Conservation (phyloP, 2,329 filamentous ascomycete genomes). For the Pseudopithomyces chartarum region DNA sequence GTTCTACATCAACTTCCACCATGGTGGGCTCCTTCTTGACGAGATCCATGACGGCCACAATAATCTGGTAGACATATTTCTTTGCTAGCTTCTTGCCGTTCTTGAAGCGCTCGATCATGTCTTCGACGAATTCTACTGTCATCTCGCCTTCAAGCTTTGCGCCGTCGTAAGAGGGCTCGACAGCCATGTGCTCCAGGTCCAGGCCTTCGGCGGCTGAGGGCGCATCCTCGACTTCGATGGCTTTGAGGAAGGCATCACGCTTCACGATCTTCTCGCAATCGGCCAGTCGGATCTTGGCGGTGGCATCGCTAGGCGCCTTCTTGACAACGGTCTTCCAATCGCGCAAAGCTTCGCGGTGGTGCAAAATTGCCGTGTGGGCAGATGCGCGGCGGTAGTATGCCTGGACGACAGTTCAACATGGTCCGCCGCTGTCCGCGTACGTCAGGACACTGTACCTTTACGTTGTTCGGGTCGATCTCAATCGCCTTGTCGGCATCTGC, state of each 20-base stretch:
- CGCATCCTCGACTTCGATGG: constrained; percentile 80
- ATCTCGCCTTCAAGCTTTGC: constrained; percentile 77
- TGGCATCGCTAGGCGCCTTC: constrained; percentile 85
- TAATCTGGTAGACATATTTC: constrained; percentile 98
- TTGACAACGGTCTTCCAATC: constrained; percentile 92
- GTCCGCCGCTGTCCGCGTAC: no score
- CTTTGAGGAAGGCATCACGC: constrained; percentile 88
- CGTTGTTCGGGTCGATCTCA: constrained; percentile 82
- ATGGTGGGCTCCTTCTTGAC: constrained; percentile 94
- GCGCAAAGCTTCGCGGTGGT: constrained; percentile 82
- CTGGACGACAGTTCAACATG: constrained; percentile 51
- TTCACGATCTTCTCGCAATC: constrained; percentile 96
- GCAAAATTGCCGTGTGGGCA: constrained; percentile 87
- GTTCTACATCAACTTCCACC: constrained; percentile 85
- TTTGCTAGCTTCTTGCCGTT: constrained; percentile 90
- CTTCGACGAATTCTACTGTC: constrained; percentile 78
- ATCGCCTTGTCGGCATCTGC: constrained; percentile 89
- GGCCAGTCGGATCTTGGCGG: constrained; percentile 85
- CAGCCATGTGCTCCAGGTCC: constrained; percentile 74
- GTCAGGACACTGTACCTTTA: constrained; percentile 68
- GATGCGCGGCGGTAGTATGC: constrained; percentile 94
- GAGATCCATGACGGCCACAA: constrained; percentile 86
- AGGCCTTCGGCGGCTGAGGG: constrained; percentile 75
- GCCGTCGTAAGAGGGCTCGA: constrained; percentile 87
- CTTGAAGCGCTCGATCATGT: constrained; percentile 55